Conservation (phyloP, 2,329 filamentous ascomycete species). For the Epichloe typhina region DNA sequence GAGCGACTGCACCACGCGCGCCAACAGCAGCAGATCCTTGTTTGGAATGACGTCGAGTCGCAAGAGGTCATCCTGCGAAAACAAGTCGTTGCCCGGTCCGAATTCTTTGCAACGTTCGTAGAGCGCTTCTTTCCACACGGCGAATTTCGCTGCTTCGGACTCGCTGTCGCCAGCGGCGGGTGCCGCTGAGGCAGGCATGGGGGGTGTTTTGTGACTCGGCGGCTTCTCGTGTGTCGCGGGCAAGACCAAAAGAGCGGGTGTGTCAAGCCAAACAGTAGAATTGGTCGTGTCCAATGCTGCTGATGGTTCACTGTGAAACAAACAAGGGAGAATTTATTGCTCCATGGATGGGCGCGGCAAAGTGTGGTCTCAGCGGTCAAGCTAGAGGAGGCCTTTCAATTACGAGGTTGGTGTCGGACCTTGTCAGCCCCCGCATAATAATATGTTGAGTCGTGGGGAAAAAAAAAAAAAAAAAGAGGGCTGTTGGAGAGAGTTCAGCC, state of each 20-base stretch:
- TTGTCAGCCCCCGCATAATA: constrained; percentile 1
- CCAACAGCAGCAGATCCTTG: constrained; percentile 39
- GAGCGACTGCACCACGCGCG: constrained; percentile 43
- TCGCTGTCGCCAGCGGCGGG: constrained; percentile 16
- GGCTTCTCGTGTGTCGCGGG: not conserved
- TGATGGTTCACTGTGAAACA: not conserved
- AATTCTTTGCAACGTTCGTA: constrained; percentile 42
- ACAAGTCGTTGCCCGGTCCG: constrained; percentile 33
- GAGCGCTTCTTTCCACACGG: constrained; percentile 40
- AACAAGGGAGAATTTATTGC: not conserved
- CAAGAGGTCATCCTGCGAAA: constrained; percentile 45
- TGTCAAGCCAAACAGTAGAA: not conserved
- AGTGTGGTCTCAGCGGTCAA: not conserved
- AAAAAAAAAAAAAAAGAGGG: not conserved
- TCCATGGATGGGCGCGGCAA: not conserved
- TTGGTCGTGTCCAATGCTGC: not conserved
- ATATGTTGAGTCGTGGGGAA: not conserved
- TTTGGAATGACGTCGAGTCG: constrained; percentile 44
- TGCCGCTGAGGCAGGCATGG: constrained; percentile 17
- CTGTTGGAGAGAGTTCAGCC: not conserved
- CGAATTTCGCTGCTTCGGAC: constrained; percentile 28
- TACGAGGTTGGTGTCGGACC: constrained; percentile 3
- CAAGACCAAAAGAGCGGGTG: not conserved
- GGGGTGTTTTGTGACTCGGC: not conserved
- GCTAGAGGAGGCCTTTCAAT: not conserved